Base-by-base conservation (phyloP, 768 basidiomycete species). In the Lepiota brunneoincarnata region DNA sequence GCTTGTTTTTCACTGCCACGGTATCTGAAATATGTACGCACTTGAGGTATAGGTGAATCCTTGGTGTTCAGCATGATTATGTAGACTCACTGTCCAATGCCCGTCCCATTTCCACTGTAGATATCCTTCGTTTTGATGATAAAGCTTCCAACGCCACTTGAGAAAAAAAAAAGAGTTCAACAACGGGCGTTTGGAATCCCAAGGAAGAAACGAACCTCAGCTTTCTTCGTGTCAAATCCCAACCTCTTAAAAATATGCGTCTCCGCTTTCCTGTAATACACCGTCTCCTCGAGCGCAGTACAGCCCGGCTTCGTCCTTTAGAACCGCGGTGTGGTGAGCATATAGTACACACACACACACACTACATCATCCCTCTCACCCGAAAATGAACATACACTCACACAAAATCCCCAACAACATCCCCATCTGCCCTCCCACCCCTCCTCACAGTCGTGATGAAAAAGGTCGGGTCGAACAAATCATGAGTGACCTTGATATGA, bases 351-450 rank as follows among this genome's bases (percentile, higher is more conserved):
- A n/a, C n/a, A n/a, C n/a, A n/a, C n/a, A n/a, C n/a, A n/a, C n/a
- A n/a, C n/a, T n/a, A n/a, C n/a, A n/a, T n/a, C n/a, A n/a, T n/a
- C n/a, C n/a, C n/a, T n/a, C n/a, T n/a, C n/a, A n/a, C 26, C 26
- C 26, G 7, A 36, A 21, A 11, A 14, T 24, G 18, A 43, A n/a
- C 7, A 26, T 20, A 21, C n/a, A 58, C 60, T 35, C 38, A 63
- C 64, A 42, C 55, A 42, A 65, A 63, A 6, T 58, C 56, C n/a
- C 58, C 64, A 17, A 65, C 40, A 26, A 61, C 48, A 14, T 52
- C 40, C 2, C 59, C 61, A 54, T 47, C 24, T 3, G 31, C 43
- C 4, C 42, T 56, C 38, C 59, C 56, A 2, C 63, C 62, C 44
- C 55, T 60, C 14, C 56, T 49, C 15, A 65, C 42, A 7, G 61